Evolutionary conservation across 768 basidiomycete genomes (phyloP).

Genomic region (Butyriboletus loyo): DNA sequence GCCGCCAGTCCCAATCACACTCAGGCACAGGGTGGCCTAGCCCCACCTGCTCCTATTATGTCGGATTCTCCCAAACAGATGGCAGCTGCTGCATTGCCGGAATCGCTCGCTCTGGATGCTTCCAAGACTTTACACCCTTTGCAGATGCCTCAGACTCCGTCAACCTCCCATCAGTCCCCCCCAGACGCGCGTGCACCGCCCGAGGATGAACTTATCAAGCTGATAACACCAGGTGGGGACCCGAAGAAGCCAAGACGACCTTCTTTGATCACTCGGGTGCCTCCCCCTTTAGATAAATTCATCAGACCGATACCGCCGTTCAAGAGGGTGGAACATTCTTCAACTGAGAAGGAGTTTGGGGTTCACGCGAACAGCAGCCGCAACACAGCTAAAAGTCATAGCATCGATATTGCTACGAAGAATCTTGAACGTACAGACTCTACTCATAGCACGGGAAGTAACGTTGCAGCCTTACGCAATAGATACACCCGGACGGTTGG

Average conservation of each 20-base stretch:
- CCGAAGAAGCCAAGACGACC: constrained; percentile 17
- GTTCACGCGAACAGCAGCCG: constrained; percentile 18
- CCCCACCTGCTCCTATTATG: constrained; percentile 9
- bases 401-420: constrained; percentile 32
- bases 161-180: constrained; percentile 2
- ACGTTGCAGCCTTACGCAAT: constrained; percentile 69
- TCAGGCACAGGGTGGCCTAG: neutral
- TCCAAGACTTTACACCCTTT: constrained; percentile 3
- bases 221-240: neutral
- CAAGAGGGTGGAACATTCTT: constrained; percentile 17
- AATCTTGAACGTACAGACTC: constrained; percentile 51
- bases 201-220: neutral
- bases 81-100: constrained; percentile 3
- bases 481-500: constrained; percentile 58
- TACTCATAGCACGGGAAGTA: constrained; percentile 49
- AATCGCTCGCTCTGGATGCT: neutral
- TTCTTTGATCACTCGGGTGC: constrained; percentile 21
- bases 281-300: constrained; percentile 15
- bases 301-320: constrained; percentile 16
- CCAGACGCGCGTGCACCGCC: neutral
- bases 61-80: constrained; percentile 23
- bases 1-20: constrained; percentile 15
- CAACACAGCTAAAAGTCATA: constrained; percentile 25
- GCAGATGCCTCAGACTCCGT: constrained; percentile 4
- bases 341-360: constrained; percentile 35